Evolutionary conservation across 805 yeast genomes (phyloP).

Genomic region (Limtongozyma cylindracea): DNA sequence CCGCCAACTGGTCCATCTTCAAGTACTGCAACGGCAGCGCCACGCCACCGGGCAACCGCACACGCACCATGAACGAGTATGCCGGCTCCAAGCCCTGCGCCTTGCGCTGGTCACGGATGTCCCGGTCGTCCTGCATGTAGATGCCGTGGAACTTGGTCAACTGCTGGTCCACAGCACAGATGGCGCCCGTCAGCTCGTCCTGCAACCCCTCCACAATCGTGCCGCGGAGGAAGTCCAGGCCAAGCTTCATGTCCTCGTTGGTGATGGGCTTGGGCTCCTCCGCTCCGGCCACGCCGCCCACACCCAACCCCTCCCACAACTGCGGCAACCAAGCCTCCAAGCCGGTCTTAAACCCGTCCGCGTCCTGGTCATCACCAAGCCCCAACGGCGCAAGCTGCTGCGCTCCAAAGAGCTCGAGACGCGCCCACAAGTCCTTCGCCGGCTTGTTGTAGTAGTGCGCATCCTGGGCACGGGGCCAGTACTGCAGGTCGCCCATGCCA

Average conservation of each 20-base stretch:
- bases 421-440: conserved; percentile 40
- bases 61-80: conserved; percentile 91
- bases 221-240: conserved; percentile 75
- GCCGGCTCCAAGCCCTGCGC: conserved; percentile 88
- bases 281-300: conserved; percentile 52
- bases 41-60: conserved; percentile 81
- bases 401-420: conserved; percentile 49
- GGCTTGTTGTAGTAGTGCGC: conserved; percentile 88
- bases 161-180: conserved; percentile 78
- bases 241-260: conserved; percentile 85
- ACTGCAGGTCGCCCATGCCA: conserved; percentile 62
- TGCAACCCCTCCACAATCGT: conserved; percentile 69
- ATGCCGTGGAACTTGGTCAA: conserved; percentile 94
- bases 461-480: conserved; percentile 97
- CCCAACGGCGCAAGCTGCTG: conserved; percentile 52
- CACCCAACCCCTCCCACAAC: conserved; percentile 78
- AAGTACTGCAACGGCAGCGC: conserved; percentile 82
- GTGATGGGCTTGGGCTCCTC: conserved; percentile 84
- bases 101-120: conserved; percentile 79
- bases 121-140: conserved; percentile 97
- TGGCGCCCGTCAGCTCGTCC: conserved; percentile 76
- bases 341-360: conserved; percentile 88
- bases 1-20: conserved; percentile 57
- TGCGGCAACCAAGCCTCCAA: conserved; percentile 66
- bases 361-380: conserved; percentile 92